phyloP scores from a whole-genome alignment of 2,329 filamentous ascomycete genomes.

The Fusarium heterosporum region DNA sequence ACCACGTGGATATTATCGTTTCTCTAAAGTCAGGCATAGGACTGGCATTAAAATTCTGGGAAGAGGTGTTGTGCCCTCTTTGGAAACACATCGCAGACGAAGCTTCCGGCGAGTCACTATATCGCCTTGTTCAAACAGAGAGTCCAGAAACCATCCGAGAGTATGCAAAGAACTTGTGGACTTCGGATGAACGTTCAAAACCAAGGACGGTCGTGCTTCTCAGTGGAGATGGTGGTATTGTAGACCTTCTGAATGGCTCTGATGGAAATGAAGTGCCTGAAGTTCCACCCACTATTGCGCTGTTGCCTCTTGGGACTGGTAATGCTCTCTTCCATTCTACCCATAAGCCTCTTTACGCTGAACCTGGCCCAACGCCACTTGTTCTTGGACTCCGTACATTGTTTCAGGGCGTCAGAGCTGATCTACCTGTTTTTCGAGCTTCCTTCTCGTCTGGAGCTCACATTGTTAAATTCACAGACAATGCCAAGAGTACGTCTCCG shows the following conservation, averaged over 20 bases:
- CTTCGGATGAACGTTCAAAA: slow-evolving; percentile 50
- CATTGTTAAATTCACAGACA: slow-evolving; percentile 56
- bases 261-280: slow-evolving; percentile 37
- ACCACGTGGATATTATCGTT: slow-evolving; percentile 70
- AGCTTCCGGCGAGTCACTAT: slow-evolving; percentile 4
- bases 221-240: slow-evolving; percentile 87
- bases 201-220: slow-evolving; percentile 75
- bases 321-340: slow-evolving; percentile 74
- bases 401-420: slow-evolving; percentile 64
- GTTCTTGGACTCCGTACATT: slow-evolving; percentile 68
- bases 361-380: slow-evolving; percentile 54
- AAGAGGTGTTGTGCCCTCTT: slow-evolving; percentile 66
- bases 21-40: slow-evolving; percentile 75
- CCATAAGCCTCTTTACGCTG: slow-evolving; percentile 67
- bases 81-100: slow-evolving; percentile 56
- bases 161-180: slow-evolving; percentile 62
- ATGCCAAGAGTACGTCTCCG: slow-evolving; percentile 4
- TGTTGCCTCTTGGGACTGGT: slow-evolving; percentile 73
- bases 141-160: slow-evolving; percentile 72
- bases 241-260: slow-evolving; percentile 81
- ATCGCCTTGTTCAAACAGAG: slow-evolving; percentile 68
- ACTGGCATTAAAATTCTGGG: slow-evolving; percentile 66
- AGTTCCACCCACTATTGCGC: slow-evolving; percentile 58
- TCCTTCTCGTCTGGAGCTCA: slow-evolving; percentile 69
- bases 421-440: slow-evolving; percentile 72